These are phyloP conservation scores for Gonapodya prolifera DNA, from an alignment of 192 early-diverging fungal species.

Conservation along the genomic window DNA sequence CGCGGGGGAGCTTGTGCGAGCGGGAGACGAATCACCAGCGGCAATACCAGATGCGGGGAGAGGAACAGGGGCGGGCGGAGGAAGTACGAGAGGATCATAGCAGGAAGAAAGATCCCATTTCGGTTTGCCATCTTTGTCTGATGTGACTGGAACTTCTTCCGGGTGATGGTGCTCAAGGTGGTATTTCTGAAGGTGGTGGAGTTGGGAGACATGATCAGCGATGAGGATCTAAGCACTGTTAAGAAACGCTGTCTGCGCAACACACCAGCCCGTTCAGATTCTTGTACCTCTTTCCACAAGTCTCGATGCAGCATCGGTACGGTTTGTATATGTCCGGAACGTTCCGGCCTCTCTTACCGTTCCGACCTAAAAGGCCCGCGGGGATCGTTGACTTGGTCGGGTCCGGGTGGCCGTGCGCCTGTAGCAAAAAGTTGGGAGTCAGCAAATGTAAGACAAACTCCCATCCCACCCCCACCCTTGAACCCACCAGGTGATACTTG, in stretches of 20 bases:
- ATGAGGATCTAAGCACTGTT: too few relatives aligned
- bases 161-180: constrained; percentile 3
- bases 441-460: neutral
- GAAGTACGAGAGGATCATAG: constrained; percentile 3
- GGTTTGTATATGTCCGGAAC: constrained; percentile 26
- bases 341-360: constrained; percentile 19
- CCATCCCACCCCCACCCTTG: neutral
- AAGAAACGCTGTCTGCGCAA: too few relatives aligned
- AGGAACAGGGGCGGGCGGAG: neutral
- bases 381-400: constrained; percentile 16
- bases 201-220: too few relatives aligned
- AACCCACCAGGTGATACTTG: constrained; percentile 79
- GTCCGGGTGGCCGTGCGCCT: constrained; percentile 77
- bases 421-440: neutral
- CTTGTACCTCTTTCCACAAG: constrained; percentile 61
- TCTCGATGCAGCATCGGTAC: constrained; percentile 51
- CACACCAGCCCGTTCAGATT: constrained; percentile 62
- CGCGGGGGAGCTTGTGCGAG: neutral
- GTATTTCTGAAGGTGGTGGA: neutral
- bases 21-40: neutral
- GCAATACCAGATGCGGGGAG: neutral
- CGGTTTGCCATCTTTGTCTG: neutral
- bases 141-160: neutral
- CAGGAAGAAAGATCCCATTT: constrained; percentile 3
- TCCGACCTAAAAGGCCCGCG: constrained; percentile 26